Evolutionary conservation across 116 monocot genomes (phyloP).

Genomic region (Posidonia oceanica): DNA sequence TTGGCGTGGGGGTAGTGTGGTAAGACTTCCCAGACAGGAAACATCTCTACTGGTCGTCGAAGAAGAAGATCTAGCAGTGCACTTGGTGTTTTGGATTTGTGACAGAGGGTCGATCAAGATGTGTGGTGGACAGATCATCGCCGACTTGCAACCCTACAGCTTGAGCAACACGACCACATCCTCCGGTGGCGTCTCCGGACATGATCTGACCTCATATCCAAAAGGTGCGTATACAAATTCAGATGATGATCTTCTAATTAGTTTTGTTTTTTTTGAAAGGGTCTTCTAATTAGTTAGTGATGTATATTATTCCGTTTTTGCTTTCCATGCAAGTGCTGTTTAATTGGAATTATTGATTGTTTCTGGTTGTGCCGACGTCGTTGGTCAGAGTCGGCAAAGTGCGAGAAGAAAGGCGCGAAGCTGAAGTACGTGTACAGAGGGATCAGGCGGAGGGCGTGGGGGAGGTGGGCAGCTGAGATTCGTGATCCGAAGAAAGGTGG

Average conservation of each 20-base stretch:
- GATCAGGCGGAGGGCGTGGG: constrained; percentile 7
- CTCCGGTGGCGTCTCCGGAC: not conserved
- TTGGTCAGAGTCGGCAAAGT: not conserved
- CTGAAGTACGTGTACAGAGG: constrained; percentile 12
- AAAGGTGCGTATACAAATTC: no score
- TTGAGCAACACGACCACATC: not conserved
- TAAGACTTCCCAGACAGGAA: no score
- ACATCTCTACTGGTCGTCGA: no score
- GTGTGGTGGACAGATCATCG: constrained; percentile 7
- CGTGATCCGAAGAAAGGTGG: constrained; percentile 12
- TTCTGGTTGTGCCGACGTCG: not conserved
- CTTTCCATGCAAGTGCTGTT: not conserved
- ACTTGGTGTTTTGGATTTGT: not conserved
- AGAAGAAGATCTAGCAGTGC: not conserved
- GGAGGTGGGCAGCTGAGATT: constrained; percentile 15
- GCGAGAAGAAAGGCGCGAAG: not conserved
- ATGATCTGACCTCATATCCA: not conserved
- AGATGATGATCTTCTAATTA: no score
- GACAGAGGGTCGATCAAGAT: not conserved
- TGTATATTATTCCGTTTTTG: no score
- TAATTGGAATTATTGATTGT: not conserved
- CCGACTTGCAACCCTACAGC: not conserved
- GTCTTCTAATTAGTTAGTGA: no score
- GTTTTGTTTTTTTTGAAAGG: no score
- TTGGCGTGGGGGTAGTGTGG: no score